Conservation (phyloP, 805 yeast genomes). For the Kregervanrija delftensis region DNA sequence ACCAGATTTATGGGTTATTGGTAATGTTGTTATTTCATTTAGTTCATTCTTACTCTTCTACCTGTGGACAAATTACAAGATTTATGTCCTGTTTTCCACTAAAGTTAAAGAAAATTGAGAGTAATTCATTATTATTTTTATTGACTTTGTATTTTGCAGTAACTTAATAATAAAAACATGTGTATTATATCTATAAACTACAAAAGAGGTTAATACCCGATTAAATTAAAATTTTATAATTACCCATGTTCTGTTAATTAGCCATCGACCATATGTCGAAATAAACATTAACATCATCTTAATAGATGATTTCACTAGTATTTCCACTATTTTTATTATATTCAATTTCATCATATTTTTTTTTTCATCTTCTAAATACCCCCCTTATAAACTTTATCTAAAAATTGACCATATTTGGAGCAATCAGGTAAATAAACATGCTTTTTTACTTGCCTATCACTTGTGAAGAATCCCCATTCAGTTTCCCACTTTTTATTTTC, state of each 20-base stretch:
- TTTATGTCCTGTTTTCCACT: slow-evolving; percentile 20
- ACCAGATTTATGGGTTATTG: slow-evolving; percentile 84
- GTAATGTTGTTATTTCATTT: slow-evolving; percentile 68
- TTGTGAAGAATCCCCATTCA: slow-evolving; percentile 61
- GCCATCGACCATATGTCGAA: too few species aligned
- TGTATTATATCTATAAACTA: neutral
- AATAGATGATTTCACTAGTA: too few species aligned
- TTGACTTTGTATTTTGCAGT: neutral
- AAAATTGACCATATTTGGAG: slow-evolving; percentile 7
- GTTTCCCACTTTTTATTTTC: slow-evolving; percentile 53
- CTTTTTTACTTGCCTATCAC: slow-evolving; percentile 39
- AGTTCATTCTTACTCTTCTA: slow-evolving; percentile 70
- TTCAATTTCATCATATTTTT: too few species aligned
- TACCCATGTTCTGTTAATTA: too few species aligned
- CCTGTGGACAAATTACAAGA: slow-evolving; percentile 70
- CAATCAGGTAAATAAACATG: slow-evolving; percentile 37
- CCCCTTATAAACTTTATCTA: too few species aligned
- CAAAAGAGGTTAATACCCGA: too few species aligned
- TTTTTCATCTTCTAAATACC: too few species aligned
- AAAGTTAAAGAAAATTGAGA: slow-evolving; percentile 18
- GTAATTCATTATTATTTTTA: neutral
- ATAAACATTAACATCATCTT: too few species aligned
- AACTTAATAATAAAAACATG: neutral
- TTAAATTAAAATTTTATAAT: too few species aligned
- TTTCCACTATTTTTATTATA: too few species aligned